phyloP scores from a whole-genome alignment of 2,329 filamentous ascomycete species.

The Colletotrichum siamense region DNA sequence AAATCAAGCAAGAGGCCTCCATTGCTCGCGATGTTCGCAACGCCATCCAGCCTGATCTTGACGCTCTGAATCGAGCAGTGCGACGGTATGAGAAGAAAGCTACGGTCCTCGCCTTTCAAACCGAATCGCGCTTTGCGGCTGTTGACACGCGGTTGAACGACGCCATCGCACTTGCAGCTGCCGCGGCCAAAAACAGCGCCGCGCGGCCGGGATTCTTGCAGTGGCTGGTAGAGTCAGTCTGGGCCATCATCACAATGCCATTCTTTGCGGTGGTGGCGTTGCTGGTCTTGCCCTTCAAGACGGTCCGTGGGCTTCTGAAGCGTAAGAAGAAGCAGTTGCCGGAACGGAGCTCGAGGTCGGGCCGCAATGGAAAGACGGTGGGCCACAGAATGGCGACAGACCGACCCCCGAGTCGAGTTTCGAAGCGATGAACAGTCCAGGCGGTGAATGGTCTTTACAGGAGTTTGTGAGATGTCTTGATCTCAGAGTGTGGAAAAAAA shows the following conservation, averaged over 20 bases:
- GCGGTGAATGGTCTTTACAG: neutral
- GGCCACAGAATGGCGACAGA: constrained; percentile 39
- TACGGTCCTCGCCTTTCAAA: constrained; percentile 75
- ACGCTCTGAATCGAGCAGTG: constrained; percentile 87
- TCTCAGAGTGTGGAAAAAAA: neutral
- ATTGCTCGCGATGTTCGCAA: constrained; percentile 66
- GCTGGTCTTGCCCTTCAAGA: constrained; percentile 48
- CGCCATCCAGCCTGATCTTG: constrained; percentile 79
- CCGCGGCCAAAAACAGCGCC: constrained; percentile 63
- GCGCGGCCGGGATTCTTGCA: constrained; percentile 40
- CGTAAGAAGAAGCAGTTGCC: constrained; percentile 32
- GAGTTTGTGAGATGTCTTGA: neutral
- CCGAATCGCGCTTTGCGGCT: constrained; percentile 74
- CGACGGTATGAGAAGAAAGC: constrained; percentile 91
- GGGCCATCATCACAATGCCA: constrained; percentile 44
- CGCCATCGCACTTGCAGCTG: constrained; percentile 80
- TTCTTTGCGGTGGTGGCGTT: constrained; percentile 44
- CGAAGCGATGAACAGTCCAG: constrained; percentile 6
- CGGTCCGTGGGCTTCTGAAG: constrained; percentile 39
- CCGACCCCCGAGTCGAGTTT: constrained; percentile 37
- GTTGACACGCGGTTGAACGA: constrained; percentile 78
- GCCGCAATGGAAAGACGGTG: constrained; percentile 27
- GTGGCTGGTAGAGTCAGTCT: constrained; percentile 42
- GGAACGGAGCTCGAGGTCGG: constrained; percentile 27
- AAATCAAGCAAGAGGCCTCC: constrained; percentile 45